Conservation (phyloP, 2,329 filamentous ascomycete genomes). For the Arthrobotrys pseudoclavata region DNA sequence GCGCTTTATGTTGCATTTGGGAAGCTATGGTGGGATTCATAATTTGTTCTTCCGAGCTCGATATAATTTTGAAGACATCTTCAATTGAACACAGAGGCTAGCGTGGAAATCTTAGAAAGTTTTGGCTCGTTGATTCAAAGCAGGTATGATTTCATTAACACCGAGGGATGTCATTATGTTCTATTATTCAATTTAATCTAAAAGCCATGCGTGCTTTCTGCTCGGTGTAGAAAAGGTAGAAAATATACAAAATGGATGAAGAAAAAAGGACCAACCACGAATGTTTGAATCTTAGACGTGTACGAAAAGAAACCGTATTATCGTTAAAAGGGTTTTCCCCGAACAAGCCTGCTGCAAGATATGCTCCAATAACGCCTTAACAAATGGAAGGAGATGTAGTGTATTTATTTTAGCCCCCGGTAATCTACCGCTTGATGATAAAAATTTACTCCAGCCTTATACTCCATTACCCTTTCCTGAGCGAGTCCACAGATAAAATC, state of each 20-base stretch:
- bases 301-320: constrained; percentile 13
- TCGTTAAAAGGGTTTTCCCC: constrained; percentile 5
- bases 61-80: not conserved
- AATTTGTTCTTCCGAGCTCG: not conserved
- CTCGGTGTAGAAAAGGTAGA: constrained; percentile 16
- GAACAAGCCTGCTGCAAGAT: constrained; percentile 21
- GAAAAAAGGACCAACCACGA: not conserved
- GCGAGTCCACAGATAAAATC: constrained; percentile 56
- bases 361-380: constrained; percentile 26
- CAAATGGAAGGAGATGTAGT: constrained; percentile 26
- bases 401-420: constrained; percentile 15
- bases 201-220: constrained; percentile 32
- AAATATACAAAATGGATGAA: constrained; percentile 37
- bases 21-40: not conserved
- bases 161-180: constrained; percentile 70
- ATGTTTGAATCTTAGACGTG: constrained; percentile 1
- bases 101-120: too few relatives aligned
- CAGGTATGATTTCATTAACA: too few relatives aligned
- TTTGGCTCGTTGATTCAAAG: too few relatives aligned
- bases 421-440: constrained; percentile 27
- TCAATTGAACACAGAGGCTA: not conserved
- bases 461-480: constrained; percentile 45
- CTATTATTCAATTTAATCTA: constrained; percentile 52
- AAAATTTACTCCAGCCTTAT: constrained; percentile 8
- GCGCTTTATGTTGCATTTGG: not conserved